phyloP scores from a whole-genome alignment of 179 eudicot species.

The Actinidia chinensis region DNA sequence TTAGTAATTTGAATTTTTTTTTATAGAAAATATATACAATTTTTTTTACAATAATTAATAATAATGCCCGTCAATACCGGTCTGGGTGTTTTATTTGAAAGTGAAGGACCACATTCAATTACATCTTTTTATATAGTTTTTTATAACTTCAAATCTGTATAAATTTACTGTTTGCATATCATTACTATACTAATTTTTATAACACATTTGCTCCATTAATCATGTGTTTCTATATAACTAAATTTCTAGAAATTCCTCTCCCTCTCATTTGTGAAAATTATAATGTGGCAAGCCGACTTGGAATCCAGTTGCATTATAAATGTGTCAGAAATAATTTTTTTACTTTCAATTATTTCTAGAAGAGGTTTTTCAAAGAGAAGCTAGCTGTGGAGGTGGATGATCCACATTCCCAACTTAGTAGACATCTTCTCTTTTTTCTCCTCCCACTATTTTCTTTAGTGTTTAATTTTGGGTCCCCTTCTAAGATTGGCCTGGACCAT shows the following conservation, averaged over 20 bases:
- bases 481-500: not conserved
- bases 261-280: not conserved
- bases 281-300: not conserved
- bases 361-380: not conserved
- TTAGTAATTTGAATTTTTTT: too few relatives aligned
- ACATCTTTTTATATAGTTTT: too few relatives aligned
- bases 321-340: not conserved
- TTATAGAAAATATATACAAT: too few relatives aligned
- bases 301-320: not conserved
- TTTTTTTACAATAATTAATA: too few relatives aligned
- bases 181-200: too few relatives aligned
- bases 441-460: not conserved
- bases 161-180: too few relatives aligned
- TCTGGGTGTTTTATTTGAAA: too few relatives aligned
- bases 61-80: too few relatives aligned
- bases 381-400: conserved; percentile 17
- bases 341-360: not conserved
- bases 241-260: not conserved
- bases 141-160: too few relatives aligned
- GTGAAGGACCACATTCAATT: too few relatives aligned
- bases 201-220: too few relatives aligned
- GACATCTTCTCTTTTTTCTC: not conserved
- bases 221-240: too few relatives aligned
- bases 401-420: not conserved
- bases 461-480: not conserved